Evolutionary conservation across 2,329 filamentous ascomycete species (phyloP).

Genomic region (Colletotrichum sp.): DNA sequence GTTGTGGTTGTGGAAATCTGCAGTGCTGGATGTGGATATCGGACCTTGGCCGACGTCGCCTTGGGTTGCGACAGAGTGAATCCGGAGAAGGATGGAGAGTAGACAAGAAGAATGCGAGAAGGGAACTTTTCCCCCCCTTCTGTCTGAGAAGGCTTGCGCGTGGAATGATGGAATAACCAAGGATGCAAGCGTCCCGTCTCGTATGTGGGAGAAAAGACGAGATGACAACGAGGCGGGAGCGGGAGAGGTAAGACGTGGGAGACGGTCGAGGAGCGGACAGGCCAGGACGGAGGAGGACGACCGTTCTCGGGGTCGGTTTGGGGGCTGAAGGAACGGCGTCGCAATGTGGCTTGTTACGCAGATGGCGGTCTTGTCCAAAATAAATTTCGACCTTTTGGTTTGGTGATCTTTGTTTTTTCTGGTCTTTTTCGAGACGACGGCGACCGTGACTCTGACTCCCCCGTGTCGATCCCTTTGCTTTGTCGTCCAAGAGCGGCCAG

Average conservation of each 20-base stretch:
- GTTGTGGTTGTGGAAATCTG: conserved; percentile 1
- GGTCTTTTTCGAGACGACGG: neutral
- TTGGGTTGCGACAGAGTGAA: neutral
- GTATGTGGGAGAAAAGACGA: neutral
- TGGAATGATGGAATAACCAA: neutral
- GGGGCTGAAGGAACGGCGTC: conserved; percentile 15
- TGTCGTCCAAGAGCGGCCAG: neutral
- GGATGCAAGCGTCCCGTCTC: neutral
- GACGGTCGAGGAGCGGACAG: neutral
- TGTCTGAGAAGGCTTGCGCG: neutral
- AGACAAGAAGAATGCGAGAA: neutral
- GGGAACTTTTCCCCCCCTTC: neutral
- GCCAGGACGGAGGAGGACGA: neutral
- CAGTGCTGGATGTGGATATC: neutral
- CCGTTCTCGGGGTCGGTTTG: neutral
- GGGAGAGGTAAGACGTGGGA: neutral
- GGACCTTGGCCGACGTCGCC: conserved; percentile 2
- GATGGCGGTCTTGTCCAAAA: conserved; percentile 4
- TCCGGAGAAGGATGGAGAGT: neutral
- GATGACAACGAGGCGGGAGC: neutral
- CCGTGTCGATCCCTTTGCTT: neutral
- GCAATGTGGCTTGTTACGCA: conserved; percentile 9
- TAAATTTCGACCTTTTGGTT: neutral
- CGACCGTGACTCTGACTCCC: neutral
- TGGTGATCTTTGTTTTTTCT: neutral